phyloP scores from a whole-genome alignment of 257 asterid species.

The Anisodus acutangulus region DNA sequence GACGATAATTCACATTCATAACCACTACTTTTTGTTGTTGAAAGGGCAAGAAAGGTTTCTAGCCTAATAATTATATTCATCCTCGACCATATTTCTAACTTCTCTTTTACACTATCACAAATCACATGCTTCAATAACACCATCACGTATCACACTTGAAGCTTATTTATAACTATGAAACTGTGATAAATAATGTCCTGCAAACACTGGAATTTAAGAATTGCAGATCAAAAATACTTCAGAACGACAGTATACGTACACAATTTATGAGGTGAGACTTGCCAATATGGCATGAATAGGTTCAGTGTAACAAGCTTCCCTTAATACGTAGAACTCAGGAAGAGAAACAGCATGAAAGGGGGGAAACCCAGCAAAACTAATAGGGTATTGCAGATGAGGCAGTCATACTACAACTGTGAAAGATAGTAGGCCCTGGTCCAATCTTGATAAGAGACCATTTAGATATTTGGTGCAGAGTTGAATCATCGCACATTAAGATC shows the following conservation, averaged over 20 bases:
- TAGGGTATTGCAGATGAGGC: not conserved
- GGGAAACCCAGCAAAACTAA: not conserved
- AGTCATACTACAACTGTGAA: not conserved
- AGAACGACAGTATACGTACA: not conserved
- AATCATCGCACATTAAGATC: not conserved
- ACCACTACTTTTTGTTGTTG: not conserved
- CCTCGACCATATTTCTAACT: not conserved
- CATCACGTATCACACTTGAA: not conserved
- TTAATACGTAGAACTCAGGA: not conserved
- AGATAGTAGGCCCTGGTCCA: not conserved
- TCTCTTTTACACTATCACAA: not conserved
- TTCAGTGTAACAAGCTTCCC: not conserved
- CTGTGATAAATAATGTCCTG: not conserved
- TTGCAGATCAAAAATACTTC: not conserved
- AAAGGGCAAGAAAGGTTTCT: not conserved
- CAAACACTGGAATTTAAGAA: not conserved
- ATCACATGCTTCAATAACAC: not conserved
- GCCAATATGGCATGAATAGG: not conserved
- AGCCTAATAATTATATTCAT: not conserved
- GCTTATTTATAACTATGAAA: slow-evolving; percentile 7
- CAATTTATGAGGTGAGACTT: not conserved
- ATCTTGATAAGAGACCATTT: slow-evolving; percentile 10
- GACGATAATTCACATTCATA: too few species aligned
- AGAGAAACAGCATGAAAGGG: not conserved
- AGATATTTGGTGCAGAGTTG: slow-evolving; percentile 5